These are phyloP conservation scores for Russula vinacea DNA, from an alignment of 768 basidiomycete genomes.

Conservation along the genomic window DNA sequence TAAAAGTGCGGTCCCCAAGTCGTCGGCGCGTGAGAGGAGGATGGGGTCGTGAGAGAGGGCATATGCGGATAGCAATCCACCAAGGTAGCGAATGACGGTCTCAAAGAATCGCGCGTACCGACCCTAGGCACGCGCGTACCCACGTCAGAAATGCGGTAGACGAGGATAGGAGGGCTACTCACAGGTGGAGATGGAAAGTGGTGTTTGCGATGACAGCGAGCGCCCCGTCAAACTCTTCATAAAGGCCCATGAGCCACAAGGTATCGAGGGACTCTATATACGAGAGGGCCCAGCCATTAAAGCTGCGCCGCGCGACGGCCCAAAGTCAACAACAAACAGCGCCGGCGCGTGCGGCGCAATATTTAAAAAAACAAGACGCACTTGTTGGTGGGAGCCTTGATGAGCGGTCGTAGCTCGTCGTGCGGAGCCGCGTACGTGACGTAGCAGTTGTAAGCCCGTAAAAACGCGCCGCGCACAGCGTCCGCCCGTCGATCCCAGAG, in stretches of 20 bases:
- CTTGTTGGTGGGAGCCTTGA: constrained; percentile 50
- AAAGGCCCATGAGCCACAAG: constrained; percentile 74
- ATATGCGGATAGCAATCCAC: constrained; percentile 69
- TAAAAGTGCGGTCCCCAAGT: constrained; percentile 69
- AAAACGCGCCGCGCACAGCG: constrained; percentile 59
- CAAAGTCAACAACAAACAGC: not conserved
- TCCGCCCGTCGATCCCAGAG: constrained; percentile 53
- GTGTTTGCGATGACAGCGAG: constrained; percentile 49
- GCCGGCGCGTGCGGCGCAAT: not conserved
- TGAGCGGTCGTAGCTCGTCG: constrained; percentile 60
- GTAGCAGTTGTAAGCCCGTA: constrained; percentile 66
- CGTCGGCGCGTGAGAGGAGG: constrained; percentile 67
- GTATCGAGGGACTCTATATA: constrained; percentile 83
- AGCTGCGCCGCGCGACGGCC: constrained; percentile 49
- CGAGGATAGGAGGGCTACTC: constrained; percentile 10
- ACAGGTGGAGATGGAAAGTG: constrained; percentile 50
- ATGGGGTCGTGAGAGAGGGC: constrained; percentile 64
- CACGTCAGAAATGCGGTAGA: too few species aligned
- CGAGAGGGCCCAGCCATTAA: constrained; percentile 79
- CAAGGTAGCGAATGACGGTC: constrained; percentile 90
- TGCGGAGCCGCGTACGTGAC: constrained; percentile 54
- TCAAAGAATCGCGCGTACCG: constrained; percentile 68
- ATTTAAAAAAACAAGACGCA: constrained; percentile 38
- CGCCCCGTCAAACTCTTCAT: constrained; percentile 66
- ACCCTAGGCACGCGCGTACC: constrained; percentile 15